These are phyloP conservation scores for Umbelopsis isabellina DNA, from an alignment of 192 early-diverging fungal species.

Conservation along the genomic window DNA sequence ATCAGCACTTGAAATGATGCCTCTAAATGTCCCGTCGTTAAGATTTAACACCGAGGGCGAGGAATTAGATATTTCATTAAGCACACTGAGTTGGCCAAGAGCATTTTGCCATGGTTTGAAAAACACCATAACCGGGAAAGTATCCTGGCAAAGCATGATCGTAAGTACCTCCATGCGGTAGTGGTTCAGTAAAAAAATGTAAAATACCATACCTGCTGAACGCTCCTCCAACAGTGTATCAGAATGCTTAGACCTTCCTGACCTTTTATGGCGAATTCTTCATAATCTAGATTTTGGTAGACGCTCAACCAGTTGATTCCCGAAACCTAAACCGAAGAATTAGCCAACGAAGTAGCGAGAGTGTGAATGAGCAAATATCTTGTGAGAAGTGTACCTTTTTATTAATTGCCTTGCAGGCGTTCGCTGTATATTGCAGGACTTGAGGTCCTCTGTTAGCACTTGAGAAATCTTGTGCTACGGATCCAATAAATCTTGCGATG, in stretches of 20 bases:
- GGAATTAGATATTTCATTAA: constrained; percentile 61
- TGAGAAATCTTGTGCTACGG: not conserved
- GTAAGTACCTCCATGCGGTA: not conserved
- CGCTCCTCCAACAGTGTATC: constrained; percentile 55
- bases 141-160: constrained; percentile 48
- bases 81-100: constrained; percentile 69
- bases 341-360: not conserved
- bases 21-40: constrained; percentile 43
- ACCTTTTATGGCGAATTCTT: constrained; percentile 61
- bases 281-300: constrained; percentile 62
- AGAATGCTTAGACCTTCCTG: constrained; percentile 62
- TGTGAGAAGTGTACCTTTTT: constrained; percentile 25
- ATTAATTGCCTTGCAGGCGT: constrained; percentile 30
- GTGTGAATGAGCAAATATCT: not conserved
- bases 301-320: constrained; percentile 66
- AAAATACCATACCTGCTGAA: constrained; percentile 25
- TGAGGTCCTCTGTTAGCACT: not conserved
- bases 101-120: constrained; percentile 73
- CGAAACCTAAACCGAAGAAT: constrained; percentile 39
- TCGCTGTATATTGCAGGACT: constrained; percentile 19
- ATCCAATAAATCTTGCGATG: constrained; percentile 1
- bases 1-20: constrained; percentile 55
- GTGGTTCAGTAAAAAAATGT: not conserved
- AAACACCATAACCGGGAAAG: constrained; percentile 71
- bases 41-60: constrained; percentile 65